Conservation (phyloP, 176 grass and related monocot species). For the Oryza nivara region DNA sequence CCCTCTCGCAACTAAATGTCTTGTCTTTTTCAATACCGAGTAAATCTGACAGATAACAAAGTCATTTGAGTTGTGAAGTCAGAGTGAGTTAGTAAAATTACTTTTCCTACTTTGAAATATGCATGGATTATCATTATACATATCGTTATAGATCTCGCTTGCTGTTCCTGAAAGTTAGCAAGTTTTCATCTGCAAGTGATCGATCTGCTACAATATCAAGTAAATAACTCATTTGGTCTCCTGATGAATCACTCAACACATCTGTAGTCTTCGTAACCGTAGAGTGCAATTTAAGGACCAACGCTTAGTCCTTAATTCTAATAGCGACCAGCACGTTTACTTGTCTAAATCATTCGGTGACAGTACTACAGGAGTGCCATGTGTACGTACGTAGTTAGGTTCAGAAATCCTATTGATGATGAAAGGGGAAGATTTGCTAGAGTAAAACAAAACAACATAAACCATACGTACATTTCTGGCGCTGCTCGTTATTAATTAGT, state of each 20-base stretch:
- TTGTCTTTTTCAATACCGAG: background rate
- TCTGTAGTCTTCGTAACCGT: constrained; percentile 4
- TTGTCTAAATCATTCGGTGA: constrained; percentile 12
- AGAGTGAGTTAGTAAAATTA: background rate
- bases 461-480: constrained; percentile 1
- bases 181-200: background rate
- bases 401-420: background rate
- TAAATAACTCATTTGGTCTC: background rate
- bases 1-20: background rate
- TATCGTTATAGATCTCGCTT: no score
- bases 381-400: background rate
- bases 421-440: background rate
- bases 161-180: background rate
- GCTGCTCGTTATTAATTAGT: background rate
- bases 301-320: constrained; percentile 11
- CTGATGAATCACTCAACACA: constrained; percentile 28
- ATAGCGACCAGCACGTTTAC: background rate
- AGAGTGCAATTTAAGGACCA: constrained; percentile 28
- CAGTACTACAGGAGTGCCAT: background rate
- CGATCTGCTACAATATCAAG: background rate
- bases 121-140: background rate
- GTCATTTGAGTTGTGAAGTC: background rate
- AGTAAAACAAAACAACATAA: background rate
- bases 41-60: background rate
- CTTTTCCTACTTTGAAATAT: background rate